phyloP scores from a whole-genome alignment of 495 filamentous ascomycete species.

The Aspergillus cavernicola region DNA sequence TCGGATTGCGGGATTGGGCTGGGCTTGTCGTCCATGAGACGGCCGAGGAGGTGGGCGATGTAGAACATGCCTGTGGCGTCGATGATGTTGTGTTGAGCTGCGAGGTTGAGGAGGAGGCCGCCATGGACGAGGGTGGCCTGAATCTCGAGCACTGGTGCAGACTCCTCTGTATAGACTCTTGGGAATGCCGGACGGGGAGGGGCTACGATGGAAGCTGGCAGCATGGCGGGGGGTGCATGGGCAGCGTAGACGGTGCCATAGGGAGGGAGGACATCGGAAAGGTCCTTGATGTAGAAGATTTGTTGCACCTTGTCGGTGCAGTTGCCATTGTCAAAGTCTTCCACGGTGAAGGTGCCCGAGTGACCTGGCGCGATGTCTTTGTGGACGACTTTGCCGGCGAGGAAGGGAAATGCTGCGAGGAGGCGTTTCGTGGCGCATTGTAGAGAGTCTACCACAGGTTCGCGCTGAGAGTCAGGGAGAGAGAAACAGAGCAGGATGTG shows the following conservation, averaged over 20 bases:
- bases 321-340: neutral
- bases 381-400: constrained; percentile 30
- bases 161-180: constrained; percentile 21
- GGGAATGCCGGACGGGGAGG: constrained; percentile 29
- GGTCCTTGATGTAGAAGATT: constrained; percentile 26
- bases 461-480: constrained; percentile 12
- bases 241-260: constrained; percentile 21
- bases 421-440: constrained; percentile 25
- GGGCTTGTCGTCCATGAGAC: neutral
- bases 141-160: constrained; percentile 29
- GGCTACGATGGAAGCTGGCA: constrained; percentile 25
- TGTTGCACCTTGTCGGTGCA: neutral
- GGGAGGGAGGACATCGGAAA: constrained; percentile 14
- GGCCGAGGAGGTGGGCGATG: constrained; percentile 26
- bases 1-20: constrained; percentile 16
- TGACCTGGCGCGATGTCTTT: constrained; percentile 10
- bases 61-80: constrained; percentile 37
- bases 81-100: constrained; percentile 40
- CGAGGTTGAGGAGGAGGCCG: constrained; percentile 28
- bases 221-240: constrained; percentile 25
- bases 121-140: constrained; percentile 36
- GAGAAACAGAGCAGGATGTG: constrained; percentile 31
- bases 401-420: constrained; percentile 26
- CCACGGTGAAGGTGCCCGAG: constrained; percentile 29
- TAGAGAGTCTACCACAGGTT: constrained; percentile 19